phyloP scores from a whole-genome alignment of 305 asterid genomes.

The Fraxinus paxiana region DNA sequence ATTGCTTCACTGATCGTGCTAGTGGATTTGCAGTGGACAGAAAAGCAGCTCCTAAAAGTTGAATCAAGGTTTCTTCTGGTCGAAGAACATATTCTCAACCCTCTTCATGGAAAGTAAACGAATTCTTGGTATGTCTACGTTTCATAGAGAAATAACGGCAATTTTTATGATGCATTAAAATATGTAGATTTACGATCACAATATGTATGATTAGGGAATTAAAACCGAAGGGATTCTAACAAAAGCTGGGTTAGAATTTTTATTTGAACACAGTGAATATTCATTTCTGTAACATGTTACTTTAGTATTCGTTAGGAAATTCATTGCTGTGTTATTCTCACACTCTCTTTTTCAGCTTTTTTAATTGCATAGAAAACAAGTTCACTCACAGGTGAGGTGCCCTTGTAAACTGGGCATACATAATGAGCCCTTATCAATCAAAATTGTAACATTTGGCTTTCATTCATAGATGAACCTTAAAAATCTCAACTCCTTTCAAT shows the following conservation, averaged over 20 bases:
- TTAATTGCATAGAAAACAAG: background rate
- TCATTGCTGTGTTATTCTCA: background rate
- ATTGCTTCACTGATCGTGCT: conserved; percentile 80
- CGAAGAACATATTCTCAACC: conserved; percentile 54
- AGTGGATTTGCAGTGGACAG: conserved; percentile 56
- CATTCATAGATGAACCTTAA: background rate
- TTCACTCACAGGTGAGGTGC: background rate
- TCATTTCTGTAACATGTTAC: conserved; percentile 21
- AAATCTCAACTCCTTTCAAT: background rate
- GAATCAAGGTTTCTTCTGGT: conserved; percentile 58
- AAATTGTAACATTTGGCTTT: background rate
- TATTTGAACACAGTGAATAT: conserved; percentile 23
- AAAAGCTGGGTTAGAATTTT: conserved; percentile 10
- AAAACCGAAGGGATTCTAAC: conserved; percentile 3
- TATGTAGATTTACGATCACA: conserved; percentile 21
- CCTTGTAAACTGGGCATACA: background rate
- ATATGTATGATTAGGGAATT: conserved; percentile 12
- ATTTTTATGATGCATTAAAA: background rate
- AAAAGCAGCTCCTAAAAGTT: conserved; percentile 52
- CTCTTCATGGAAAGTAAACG: conserved; percentile 11
- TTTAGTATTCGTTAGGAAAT: conserved; percentile 6
- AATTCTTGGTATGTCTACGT: conserved; percentile 16
- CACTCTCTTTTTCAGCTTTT: background rate
- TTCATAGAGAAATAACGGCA: background rate
- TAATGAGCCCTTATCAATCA: background rate